Conservation (phyloP, 2,329 filamentous ascomycete genomes). For the Fusarium zealandicum region DNA sequence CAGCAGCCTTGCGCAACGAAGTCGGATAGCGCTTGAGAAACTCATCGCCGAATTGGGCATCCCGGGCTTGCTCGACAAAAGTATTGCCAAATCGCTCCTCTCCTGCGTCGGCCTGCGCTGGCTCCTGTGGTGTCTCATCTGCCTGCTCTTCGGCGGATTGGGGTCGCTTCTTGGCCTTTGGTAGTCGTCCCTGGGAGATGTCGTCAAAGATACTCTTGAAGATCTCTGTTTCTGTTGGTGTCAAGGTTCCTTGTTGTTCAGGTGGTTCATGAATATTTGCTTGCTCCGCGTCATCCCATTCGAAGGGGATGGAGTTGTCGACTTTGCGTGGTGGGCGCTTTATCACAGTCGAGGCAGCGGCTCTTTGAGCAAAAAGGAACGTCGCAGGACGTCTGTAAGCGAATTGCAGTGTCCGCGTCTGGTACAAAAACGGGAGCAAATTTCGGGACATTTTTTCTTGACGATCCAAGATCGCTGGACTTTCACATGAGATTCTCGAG, state of each 20-base stretch:
- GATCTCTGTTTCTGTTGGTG: conserved; percentile 62
- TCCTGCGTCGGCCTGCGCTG: neutral
- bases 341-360: conserved; percentile 26
- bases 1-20: conserved; percentile 50
- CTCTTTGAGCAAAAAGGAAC: conserved; percentile 33
- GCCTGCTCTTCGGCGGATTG: conserved; percentile 1
- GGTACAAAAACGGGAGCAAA: conserved; percentile 73
- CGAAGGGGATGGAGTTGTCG: conserved; percentile 60
- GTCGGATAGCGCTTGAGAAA: conserved; percentile 50
- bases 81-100: conserved; percentile 36
- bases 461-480: neutral
- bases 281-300: conserved; percentile 55
- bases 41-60: conserved; percentile 45
- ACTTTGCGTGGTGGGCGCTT: conserved; percentile 15
- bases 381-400: conserved; percentile 38
- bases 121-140: neutral
- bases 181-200: conserved; percentile 49
- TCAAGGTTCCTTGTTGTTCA: conserved; percentile 59
- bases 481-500: conserved; percentile 21
- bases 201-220: conserved; percentile 65
- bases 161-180: conserved; percentile 38
- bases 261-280: conserved; percentile 29
- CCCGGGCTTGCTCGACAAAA: conserved; percentile 45
- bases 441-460: conserved; percentile 54
- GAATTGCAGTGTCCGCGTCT: conserved; percentile 65